Evolutionary conservation across 768 basidiomycete species (phyloP).

Genomic region (Leccinum truebloodii): DNA sequence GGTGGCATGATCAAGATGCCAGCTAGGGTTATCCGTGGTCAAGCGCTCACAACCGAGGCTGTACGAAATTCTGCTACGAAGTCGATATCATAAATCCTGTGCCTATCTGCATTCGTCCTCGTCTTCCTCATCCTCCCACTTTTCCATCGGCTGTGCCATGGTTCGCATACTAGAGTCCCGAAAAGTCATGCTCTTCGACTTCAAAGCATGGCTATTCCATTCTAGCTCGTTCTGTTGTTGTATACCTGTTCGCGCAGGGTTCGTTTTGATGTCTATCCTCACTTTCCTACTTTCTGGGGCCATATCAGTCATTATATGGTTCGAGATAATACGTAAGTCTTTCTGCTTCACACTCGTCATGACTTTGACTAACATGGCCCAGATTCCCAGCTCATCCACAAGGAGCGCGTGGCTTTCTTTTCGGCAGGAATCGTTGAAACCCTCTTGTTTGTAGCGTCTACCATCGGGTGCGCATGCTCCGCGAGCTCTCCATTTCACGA

Average conservation of each 20-base stretch:
- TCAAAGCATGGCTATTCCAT: slow-evolving; percentile 47
- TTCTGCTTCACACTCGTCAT: neutral
- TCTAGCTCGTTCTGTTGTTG: slow-evolving; percentile 63
- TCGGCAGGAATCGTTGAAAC: slow-evolving; percentile 55
- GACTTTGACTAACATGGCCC: slow-evolving; percentile 13
- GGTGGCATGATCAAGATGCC: neutral
- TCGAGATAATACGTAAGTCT: slow-evolving; percentile 57
- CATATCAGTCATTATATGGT: slow-evolving; percentile 59
- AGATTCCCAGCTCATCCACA: slow-evolving; percentile 35
- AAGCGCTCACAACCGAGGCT: neutral
- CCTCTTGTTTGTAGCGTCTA: slow-evolving; percentile 51
- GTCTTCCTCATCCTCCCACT: neutral
- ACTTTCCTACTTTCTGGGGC: slow-evolving; percentile 55
- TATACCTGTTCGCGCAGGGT: slow-evolving; percentile 61
- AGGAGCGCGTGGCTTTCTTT: slow-evolving; percentile 44
- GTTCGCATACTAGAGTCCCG: neutral
- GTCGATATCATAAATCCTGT: neutral
- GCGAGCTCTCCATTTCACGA: neutral
- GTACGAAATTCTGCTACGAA: slow-evolving; percentile 3
- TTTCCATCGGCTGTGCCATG: neutral
- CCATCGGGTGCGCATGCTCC: slow-evolving; percentile 47
- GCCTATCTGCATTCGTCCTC: neutral
- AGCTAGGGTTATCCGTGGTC: neutral
- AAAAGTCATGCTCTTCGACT: slow-evolving; percentile 42
- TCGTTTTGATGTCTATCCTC: slow-evolving; percentile 53